A percentile compares a stretch with the other conserved stretches of the same genome.
Evolutionary conservation across 768 basidiomycete species (phyloP).

Genomic region (Pulveroboletus sp.): DNA sequence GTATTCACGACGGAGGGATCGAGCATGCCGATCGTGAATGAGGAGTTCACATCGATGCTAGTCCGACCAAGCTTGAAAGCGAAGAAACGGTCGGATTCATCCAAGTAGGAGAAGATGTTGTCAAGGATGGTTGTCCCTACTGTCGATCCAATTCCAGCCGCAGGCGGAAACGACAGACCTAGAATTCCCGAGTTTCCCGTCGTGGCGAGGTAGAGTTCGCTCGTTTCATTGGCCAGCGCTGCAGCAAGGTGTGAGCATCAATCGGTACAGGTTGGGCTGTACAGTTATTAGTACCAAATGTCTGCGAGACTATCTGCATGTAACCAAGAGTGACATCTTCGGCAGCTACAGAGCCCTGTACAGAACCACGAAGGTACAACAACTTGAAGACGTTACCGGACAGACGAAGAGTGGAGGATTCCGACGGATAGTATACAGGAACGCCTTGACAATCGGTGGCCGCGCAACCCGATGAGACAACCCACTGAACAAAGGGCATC

Average conservation of each 20-base stretch:
- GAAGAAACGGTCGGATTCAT: slow-evolving; percentile 42
- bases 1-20: slow-evolving; percentile 29
- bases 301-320: slow-evolving; percentile 44
- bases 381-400: slow-evolving; percentile 40
- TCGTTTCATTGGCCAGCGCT: slow-evolving; percentile 44
- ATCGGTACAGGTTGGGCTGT: background rate
- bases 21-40: slow-evolving; percentile 50
- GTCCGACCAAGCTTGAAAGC: slow-evolving; percentile 45
- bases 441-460: slow-evolving; percentile 43
- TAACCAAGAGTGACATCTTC: slow-evolving; percentile 45
- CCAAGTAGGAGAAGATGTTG: slow-evolving; percentile 42
- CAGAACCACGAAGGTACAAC: slow-evolving; percentile 49
- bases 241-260: slow-evolving; percentile 1
- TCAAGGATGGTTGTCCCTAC: slow-evolving; percentile 43
- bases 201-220: slow-evolving; percentile 38
- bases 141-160: slow-evolving; percentile 42
- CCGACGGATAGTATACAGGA: slow-evolving; percentile 35
- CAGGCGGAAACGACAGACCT: slow-evolving; percentile 48
- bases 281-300: slow-evolving; percentile 36
- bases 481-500: slow-evolving; percentile 38
- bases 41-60: slow-evolving; percentile 30
- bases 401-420: slow-evolving; percentile 27
- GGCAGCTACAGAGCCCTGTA: slow-evolving; percentile 45
- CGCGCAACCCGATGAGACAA: slow-evolving; percentile 43
- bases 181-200: slow-evolving; percentile 52